These are phyloP conservation scores for Escallonia rubra DNA, from an alignment of 129 eudicot species.

Conservation along the genomic window DNA sequence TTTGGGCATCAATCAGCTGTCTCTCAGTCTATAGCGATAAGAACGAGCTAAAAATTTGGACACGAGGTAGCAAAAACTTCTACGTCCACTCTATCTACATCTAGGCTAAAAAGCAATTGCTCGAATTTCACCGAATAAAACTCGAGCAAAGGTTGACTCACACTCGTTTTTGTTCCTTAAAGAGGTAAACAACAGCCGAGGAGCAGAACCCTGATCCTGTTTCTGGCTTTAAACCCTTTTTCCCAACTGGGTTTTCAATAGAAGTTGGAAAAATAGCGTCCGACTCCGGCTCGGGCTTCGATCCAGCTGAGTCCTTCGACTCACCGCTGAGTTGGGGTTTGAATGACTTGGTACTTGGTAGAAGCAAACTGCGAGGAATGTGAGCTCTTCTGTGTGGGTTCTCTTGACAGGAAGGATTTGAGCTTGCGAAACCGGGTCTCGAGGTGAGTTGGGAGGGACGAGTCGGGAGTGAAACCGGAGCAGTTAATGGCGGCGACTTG, in stretches of 20 bases:
- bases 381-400: not conserved
- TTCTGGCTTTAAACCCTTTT: slow-evolving; percentile 11
- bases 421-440: slow-evolving; percentile 54
- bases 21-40: no score
- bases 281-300: not conserved
- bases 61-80: no score
- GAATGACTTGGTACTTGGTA: slow-evolving; percentile 25
- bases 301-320: not conserved
- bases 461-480: slow-evolving; percentile 28
- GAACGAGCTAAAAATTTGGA: no score
- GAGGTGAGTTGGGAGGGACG: slow-evolving; percentile 44
- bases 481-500: no score
- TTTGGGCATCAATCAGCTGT: no score
- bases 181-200: no score
- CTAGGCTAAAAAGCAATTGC: no score
- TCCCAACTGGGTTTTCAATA: not conserved
- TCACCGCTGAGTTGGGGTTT: slow-evolving; percentile 19
- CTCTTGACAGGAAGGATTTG: slow-evolving; percentile 34
- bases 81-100: no score
- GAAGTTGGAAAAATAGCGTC: not conserved
- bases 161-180: no score
- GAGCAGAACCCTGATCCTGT: slow-evolving; percentile 8
- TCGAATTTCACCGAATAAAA: no score
- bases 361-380: slow-evolving; percentile 2
- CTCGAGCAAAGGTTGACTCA: no score